Percentiles rank a stretch among this genome's conserved stretches.
These are phyloP conservation scores for Hypericum androsaemum DNA, from an alignment of 345 rosid genomes.

Conservation along the genomic window DNA sequence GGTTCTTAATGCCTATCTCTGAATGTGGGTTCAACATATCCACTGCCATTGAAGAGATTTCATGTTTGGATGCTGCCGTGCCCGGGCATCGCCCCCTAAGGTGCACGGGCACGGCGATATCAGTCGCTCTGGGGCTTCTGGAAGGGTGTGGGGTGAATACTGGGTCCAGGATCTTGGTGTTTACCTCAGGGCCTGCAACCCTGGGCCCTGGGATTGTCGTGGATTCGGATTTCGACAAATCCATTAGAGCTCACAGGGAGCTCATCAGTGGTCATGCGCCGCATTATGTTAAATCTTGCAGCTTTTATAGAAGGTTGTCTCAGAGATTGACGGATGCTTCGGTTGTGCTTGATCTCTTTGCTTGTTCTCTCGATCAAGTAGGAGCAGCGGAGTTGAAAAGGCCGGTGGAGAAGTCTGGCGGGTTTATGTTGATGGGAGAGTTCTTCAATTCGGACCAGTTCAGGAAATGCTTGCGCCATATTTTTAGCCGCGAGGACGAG, in stretches of 20 bases:
- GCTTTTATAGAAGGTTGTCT: slow-evolving; percentile 52
- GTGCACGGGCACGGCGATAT: slow-evolving; percentile 75
- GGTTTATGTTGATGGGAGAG: slow-evolving; percentile 82
- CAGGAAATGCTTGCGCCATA: slow-evolving; percentile 63
- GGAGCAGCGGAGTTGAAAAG: slow-evolving; percentile 78
- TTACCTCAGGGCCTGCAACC: slow-evolving; percentile 92
- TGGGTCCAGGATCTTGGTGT: slow-evolving; percentile 81
- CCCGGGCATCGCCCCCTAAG: slow-evolving; percentile 74
- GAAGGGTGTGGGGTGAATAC: slow-evolving; percentile 57
- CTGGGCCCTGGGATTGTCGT: slow-evolving; percentile 83
- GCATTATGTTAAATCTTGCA: slow-evolving; percentile 41
- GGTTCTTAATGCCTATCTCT: slow-evolving; percentile 59
- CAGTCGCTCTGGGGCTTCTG: slow-evolving; percentile 66
- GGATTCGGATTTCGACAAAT: slow-evolving; percentile 39
- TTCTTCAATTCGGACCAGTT: slow-evolving; percentile 70
- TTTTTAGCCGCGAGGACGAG: slow-evolving; percentile 62
- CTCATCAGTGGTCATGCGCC: slow-evolving; percentile 55
- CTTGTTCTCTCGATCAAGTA: slow-evolving; percentile 92
- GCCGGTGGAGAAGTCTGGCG: slow-evolving; percentile 79
- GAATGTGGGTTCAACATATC: slow-evolving; percentile 80
- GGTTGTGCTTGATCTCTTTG: slow-evolving; percentile 70
- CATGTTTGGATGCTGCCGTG: slow-evolving; percentile 20
- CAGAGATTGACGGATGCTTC: slow-evolving; percentile 59
- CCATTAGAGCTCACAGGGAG: slow-evolving; percentile 84
- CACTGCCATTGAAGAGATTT: slow-evolving; percentile 70